Conservation (phyloP, 176 grass and related monocot genomes). For the Typha latifolia region DNA sequence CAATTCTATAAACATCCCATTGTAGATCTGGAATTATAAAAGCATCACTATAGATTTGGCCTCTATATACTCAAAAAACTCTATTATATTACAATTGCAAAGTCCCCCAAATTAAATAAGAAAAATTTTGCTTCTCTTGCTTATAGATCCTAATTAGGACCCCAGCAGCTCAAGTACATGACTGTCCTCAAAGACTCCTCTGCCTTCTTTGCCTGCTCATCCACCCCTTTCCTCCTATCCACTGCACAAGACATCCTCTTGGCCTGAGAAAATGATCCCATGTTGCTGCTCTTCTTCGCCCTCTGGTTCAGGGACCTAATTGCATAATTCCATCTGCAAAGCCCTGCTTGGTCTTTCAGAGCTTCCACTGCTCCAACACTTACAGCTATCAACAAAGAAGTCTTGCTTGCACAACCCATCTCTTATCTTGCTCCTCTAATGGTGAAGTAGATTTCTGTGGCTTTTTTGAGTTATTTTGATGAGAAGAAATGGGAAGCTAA, state of each 20-base stretch:
- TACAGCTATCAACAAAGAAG: conserved; percentile 37
- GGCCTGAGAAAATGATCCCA: conserved; percentile 8
- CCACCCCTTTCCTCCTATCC: neutral
- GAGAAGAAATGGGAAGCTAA: too few relatives aligned
- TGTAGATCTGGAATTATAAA: too few relatives aligned
- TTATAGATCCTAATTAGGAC: conserved; percentile 21
- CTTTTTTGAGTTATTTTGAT: too few relatives aligned
- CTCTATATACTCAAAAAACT: too few relatives aligned
- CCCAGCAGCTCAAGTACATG: conserved; percentile 68
- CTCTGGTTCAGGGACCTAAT: conserved; percentile 25
- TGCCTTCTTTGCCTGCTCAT: conserved; percentile 15
- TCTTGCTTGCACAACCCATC: conserved; percentile 32
- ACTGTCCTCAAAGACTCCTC: conserved; percentile 51
- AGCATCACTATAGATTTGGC: too few relatives aligned
- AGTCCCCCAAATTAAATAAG: too few relatives aligned
- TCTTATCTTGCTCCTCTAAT: neutral
- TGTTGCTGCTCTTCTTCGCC: conserved; percentile 23
- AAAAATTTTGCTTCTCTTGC: too few relatives aligned
- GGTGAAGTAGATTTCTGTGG: too few relatives aligned
- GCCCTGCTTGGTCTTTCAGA: conserved; percentile 51
- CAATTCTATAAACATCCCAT: too few relatives aligned
- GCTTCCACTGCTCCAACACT: conserved; percentile 61
- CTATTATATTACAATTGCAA: too few relatives aligned
- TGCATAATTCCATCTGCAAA: conserved; percentile 69
- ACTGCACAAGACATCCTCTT: conserved; percentile 1